Evolutionary conservation across 352 stramenopile species (phyloP), one percentile per base, ranked within the genome.

Genomic region (Phytophthora sp.): DNA sequence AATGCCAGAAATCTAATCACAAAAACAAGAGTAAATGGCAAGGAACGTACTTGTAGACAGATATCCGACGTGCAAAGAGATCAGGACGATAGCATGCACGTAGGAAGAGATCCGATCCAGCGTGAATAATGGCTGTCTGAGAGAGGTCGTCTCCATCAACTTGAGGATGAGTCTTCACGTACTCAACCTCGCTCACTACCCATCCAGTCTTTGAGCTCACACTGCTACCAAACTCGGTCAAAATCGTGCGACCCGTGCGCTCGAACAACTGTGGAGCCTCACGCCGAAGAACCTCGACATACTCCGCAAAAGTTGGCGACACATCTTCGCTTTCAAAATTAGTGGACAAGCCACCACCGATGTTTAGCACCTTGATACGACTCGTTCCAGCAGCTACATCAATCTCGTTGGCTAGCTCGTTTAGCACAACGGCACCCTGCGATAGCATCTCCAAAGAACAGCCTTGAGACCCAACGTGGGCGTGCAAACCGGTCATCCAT

Each of bases 181-280:
- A 96, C 60, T 98, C 91, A n/a, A 98, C 88, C 17, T 89, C 76
- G 26, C 85, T 95, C 15, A 96, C 87, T 12, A 89, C 87, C 72
- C 91, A 91, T 15, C 84, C 91, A 1, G 76, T 91, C 66, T 98
- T 98, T 7, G 82, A 75, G 45, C 92, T 91, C 21, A 97, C 70
- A 26, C 78, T 84, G 52, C 87, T 80, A 13, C 94, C 94, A 53
- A 98, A 98, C 62, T 98, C 94, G 12, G 94, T 98, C 13, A 98
- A 62, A 65, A 98, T 92, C 5, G 75, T 87, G 18, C 84, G 77
- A 26, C 76, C 80, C 8, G 71, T 85, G 20, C 77, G 78, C 49
- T 92, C 76, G 60, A 97, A 98, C 24, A 98, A 72, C 31, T 88
- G 75, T 0, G 90, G 92, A 11, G 85, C 86, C 8, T 76, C 51